These are phyloP conservation scores for Ambrosiella cleistominuta DNA, from an alignment of 2,329 filamentous ascomycete genomes.

Conservation along the genomic window DNA sequence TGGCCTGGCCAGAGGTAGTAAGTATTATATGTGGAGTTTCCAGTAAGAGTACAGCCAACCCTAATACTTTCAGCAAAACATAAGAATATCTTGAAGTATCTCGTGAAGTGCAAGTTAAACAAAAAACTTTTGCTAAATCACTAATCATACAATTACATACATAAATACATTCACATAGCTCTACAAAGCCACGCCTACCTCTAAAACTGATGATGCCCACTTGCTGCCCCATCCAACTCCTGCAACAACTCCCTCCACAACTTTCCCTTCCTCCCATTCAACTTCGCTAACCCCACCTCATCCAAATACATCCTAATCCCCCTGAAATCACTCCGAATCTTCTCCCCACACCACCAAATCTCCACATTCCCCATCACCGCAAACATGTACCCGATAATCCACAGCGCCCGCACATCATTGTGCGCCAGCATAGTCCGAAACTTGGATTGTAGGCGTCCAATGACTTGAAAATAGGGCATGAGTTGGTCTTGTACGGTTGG, in stretches of 20 bases:
- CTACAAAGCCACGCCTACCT: neutral
- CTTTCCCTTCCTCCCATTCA: slow-evolving; percentile 12
- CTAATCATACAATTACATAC: too few species aligned
- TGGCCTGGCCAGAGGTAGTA: too few species aligned
- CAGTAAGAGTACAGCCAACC: too few species aligned
- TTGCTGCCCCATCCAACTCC: slow-evolving; percentile 14
- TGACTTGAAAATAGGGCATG: slow-evolving; percentile 15
- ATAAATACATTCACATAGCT: too few species aligned
- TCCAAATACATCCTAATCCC: slow-evolving; percentile 15
- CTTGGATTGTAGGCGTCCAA: slow-evolving; percentile 14
- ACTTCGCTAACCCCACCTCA: slow-evolving; percentile 8
- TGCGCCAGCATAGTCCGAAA: slow-evolving; percentile 15
- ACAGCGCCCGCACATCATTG: slow-evolving; percentile 15
- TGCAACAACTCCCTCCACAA: slow-evolving; percentile 16
- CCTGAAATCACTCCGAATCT: slow-evolving; percentile 14
- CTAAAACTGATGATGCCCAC: neutral
- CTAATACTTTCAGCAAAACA: too few species aligned
- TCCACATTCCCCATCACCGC: slow-evolving; percentile 16
- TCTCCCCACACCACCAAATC: slow-evolving; percentile 15
- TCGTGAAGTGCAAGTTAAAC: too few species aligned
- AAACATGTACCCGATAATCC: slow-evolving; percentile 17
- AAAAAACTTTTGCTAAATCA: too few species aligned
- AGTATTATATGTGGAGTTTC: too few species aligned
- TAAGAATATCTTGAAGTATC: too few species aligned
- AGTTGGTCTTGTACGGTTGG: slow-evolving; percentile 11